Conservation (phyloP, 2,329 filamentous ascomycete species). For the Aspergillus puulaauensis region DNA sequence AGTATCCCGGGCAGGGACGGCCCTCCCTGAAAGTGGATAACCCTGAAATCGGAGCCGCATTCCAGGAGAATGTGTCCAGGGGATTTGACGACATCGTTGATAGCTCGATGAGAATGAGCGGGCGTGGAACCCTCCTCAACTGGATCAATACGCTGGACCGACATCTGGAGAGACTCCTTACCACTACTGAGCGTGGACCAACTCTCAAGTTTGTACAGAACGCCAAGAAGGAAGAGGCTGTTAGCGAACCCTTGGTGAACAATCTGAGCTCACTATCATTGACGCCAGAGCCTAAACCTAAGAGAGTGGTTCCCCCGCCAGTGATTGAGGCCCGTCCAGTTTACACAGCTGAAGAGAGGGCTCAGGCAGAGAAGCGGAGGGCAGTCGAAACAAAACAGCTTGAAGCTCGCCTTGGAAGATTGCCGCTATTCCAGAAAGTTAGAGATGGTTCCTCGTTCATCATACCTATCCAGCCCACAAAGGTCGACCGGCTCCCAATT, state of each 20-base stretch:
- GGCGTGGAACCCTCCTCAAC: constrained; percentile 57
- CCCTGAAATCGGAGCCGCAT: constrained; percentile 68
- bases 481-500: constrained; percentile 59
- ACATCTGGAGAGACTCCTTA: constrained; percentile 68
- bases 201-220: constrained; percentile 70
- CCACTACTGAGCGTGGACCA: constrained; percentile 67
- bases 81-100: constrained; percentile 68
- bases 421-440: constrained; percentile 66
- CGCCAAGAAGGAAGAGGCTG: constrained; percentile 36
- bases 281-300: not conserved
- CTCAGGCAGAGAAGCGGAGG: constrained; percentile 62
- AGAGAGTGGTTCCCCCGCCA: not conserved
- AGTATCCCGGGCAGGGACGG: constrained; percentile 57
- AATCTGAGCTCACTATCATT: constrained; percentile 11
- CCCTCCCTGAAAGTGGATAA: constrained; percentile 66
- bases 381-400: constrained; percentile 69
- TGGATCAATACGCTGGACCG: constrained; percentile 71
- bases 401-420: constrained; percentile 69
- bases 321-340: constrained; percentile 43
- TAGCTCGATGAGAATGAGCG: constrained; percentile 47
- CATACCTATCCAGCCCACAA: constrained; percentile 67
- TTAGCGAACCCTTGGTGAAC: constrained; percentile 8
- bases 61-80: constrained; percentile 72
- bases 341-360: constrained; percentile 61
- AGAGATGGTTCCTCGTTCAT: constrained; percentile 69